phyloP scores from a whole-genome alignment of 2,329 filamentous ascomycete genomes.

The Scopulariopsis brevicaulis region DNA sequence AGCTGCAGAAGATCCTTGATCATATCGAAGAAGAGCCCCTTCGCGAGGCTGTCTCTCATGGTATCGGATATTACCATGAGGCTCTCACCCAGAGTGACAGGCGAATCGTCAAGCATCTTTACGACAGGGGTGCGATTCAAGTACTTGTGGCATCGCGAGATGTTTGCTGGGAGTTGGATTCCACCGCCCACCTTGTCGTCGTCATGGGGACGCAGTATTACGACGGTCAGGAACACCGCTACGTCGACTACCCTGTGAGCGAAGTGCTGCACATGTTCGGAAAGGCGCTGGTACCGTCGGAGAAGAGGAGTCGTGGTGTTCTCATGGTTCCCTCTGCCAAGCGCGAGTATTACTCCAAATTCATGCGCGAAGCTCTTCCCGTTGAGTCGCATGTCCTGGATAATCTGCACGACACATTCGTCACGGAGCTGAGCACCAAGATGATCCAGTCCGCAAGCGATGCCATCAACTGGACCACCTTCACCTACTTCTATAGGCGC shows the following conservation, averaged over 20 bases:
- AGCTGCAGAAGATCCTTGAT: conserved; percentile 71
- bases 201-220: conserved; percentile 98
- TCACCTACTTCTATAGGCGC: conserved; percentile 95
- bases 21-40: conserved; percentile 78
- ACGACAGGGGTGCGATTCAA: conserved; percentile 79
- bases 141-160: conserved; percentile 69
- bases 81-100: conserved; percentile 82
- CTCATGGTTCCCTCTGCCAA: conserved; percentile 92
- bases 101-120: conserved; percentile 87
- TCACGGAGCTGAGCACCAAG: conserved; percentile 92
- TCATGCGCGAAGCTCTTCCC: conserved; percentile 88
- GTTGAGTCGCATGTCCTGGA: conserved; percentile 90
- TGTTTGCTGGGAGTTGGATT: conserved; percentile 91
- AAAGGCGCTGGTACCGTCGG: conserved; percentile 71
- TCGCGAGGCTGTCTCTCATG: conserved; percentile 81
- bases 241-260: conserved; percentile 89
- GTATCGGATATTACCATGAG: conserved; percentile 95
- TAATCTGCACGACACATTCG: conserved; percentile 90
- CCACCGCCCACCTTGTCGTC: conserved; percentile 79
- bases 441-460: conserved; percentile 93
- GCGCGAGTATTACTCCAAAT: conserved; percentile 98
- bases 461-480: conserved; percentile 96
- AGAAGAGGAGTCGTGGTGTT: conserved; percentile 79
- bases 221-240: conserved; percentile 91
- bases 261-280: conserved; percentile 98